phyloP scores from a whole-genome alignment of 305 asterid species.

The Plantago coronopus region DNA sequence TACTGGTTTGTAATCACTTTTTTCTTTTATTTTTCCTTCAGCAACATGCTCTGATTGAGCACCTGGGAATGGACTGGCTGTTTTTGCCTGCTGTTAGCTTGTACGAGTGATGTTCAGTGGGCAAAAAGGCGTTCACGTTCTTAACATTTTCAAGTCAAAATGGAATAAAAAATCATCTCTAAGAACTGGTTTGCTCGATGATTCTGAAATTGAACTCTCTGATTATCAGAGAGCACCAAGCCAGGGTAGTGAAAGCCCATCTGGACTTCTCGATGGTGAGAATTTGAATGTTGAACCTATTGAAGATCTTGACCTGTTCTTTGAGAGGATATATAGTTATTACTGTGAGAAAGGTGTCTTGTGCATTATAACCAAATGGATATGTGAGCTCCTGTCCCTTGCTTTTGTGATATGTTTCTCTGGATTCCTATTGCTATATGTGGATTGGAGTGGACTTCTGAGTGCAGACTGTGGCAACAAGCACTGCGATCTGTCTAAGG shows the following conservation, averaged over 20 bases:
- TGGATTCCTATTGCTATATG: constrained; percentile 71
- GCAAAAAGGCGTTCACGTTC: constrained; percentile 52
- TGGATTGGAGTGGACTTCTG: constrained; percentile 94
- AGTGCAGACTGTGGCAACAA: constrained; percentile 91
- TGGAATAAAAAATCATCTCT: constrained; percentile 52
- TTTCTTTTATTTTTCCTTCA: constrained; percentile 28
- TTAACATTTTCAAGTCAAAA: constrained; percentile 70
- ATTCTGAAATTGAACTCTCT: constrained; percentile 74
- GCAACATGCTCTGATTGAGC: constrained; percentile 40
- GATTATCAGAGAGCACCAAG: constrained; percentile 78
- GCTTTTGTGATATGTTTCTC: constrained; percentile 85
- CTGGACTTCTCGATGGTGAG: constrained; percentile 87
- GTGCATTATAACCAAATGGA: constrained; percentile 88
- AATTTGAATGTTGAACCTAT: constrained; percentile 62
- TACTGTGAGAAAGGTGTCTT: constrained; percentile 95
- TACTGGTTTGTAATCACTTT: neutral
- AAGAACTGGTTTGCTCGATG: constrained; percentile 57
- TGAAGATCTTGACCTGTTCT: constrained; percentile 82
- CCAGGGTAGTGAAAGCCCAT: constrained; percentile 88
- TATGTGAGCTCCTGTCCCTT: constrained; percentile 77
- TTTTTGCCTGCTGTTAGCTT: constrained; percentile 39
- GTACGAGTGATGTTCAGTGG: constrained; percentile 83
- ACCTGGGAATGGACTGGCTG: constrained; percentile 52
- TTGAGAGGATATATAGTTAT: constrained; percentile 83
- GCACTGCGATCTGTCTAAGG: constrained; percentile 86